Conservation (phyloP, 2,329 filamentous ascomycete genomes). For the Neoscytalidium dimidiatum region DNA sequence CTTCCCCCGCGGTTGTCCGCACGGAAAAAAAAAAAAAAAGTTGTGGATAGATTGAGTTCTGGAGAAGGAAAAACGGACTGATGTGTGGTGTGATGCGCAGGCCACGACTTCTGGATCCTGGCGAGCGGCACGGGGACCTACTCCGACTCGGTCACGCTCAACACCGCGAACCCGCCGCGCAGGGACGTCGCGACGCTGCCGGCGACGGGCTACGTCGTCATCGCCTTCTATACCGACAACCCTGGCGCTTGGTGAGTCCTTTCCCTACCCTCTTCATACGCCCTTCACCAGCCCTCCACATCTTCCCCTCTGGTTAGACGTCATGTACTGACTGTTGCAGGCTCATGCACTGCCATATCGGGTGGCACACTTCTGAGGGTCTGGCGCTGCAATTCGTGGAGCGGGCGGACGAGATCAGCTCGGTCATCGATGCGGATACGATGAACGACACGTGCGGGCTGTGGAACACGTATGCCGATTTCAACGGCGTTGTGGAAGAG, state of each 20-base stretch:
- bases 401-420: constrained; percentile 26
- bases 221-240: constrained; percentile 56
- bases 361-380: constrained; percentile 26
- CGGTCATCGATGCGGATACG: constrained; percentile 26
- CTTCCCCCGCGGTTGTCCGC: neutral
- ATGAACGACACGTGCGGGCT: constrained; percentile 26
- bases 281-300: neutral
- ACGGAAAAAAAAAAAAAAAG: neutral
- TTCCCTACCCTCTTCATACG: neutral
- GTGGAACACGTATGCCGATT: constrained; percentile 28
- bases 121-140: constrained; percentile 32
- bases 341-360: constrained; percentile 36
- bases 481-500: constrained; percentile 24
- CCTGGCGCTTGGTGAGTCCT: constrained; percentile 45
- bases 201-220: constrained; percentile 42
- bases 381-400: constrained; percentile 27
- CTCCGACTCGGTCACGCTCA: constrained; percentile 23
- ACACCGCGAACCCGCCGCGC: constrained; percentile 34
- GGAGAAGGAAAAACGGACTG: too few relatives aligned
- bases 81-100: constrained; percentile 24
- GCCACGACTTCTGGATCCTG: constrained; percentile 59
- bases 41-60: too few relatives aligned
- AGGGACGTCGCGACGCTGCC: constrained; percentile 36
- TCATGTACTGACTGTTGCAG: neutral
- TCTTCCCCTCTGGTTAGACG: neutral